Evolutionary conservation across 2,329 filamentous ascomycete species (phyloP).

Genomic region (Arthrobotrys musiformis): DNA sequence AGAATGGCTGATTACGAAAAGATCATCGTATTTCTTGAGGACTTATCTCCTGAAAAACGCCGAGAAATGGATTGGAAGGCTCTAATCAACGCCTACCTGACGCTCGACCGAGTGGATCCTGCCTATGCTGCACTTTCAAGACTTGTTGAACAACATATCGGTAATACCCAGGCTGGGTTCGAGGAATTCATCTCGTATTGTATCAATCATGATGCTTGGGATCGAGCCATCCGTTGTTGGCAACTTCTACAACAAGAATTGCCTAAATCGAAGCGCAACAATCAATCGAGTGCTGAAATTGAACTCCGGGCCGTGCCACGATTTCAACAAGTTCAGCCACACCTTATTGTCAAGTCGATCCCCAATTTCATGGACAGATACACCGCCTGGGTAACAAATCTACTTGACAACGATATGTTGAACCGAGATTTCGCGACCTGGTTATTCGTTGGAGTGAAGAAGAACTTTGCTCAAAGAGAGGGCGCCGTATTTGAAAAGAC

Average conservation of each 20-base stretch:
- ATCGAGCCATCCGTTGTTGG: constrained; percentile 57
- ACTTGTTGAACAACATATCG: constrained; percentile 7
- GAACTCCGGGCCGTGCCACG: neutral
- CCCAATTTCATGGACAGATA: constrained; percentile 21
- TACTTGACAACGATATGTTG: constrained; percentile 4
- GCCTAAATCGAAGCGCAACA: neutral
- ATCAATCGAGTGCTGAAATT: neutral
- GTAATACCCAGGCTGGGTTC: constrained; percentile 52
- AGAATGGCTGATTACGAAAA: constrained; percentile 55
- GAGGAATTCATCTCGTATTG: constrained; percentile 57
- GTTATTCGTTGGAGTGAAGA: constrained; percentile 24
- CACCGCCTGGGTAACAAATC: constrained; percentile 21
- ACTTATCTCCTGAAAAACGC: constrained; percentile 21
- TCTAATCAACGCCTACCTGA: constrained; percentile 29
- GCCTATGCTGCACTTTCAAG: constrained; percentile 11
- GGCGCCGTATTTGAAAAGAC: neutral
- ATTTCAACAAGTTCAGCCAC: constrained; percentile 6
- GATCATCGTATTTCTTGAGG: constrained; percentile 52
- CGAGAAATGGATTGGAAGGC: constrained; percentile 24
- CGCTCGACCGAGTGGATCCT: constrained; percentile 9
- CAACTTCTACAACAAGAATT: constrained; percentile 51
- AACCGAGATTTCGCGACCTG: constrained; percentile 35
- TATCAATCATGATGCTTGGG: constrained; percentile 55
- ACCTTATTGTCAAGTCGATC: constrained; percentile 9
- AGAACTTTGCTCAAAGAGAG: neutral